Evolutionary conservation across 2,329 filamentous ascomycete species (phyloP), one percentile per base, ranked within the genome.

Genomic region (Monosporascus sp.): DNA sequence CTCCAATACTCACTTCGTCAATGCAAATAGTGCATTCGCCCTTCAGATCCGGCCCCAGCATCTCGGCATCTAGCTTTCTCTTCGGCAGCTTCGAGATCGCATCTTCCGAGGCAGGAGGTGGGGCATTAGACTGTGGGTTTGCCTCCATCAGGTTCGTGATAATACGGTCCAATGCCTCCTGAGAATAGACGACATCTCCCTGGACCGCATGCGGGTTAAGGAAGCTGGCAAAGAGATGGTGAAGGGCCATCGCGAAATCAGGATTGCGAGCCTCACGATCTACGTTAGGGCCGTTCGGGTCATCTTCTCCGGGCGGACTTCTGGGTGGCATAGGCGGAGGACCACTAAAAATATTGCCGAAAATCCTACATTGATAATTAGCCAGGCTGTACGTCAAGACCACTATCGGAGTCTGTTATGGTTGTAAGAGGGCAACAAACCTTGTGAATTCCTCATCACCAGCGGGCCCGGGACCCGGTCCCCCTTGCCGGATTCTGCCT

Each of bases 11-110:
- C 57, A 95, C 86, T 27, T 89, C 83, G 52, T 97, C 91, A 76
- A 97, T 96, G 71, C 94, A 99, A 54, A 99, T 96, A 37, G 90
- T 92, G 69, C 94, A 99, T 66, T 97, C 92, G 43, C 85, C 87
- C 54, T 87, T 89, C 7, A 80, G 81, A 51, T 84, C 82, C 0
- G 74, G 67, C 1, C 77, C 80, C 6, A 95, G 76, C 81, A 95
- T 86, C 43, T 86, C 80, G 53, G 81, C 75, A 49, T 90, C 83
- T 2, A 94, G 76, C 44, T 82, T 82, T 60, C 86, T 87, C 61
- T 86, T 87, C 8, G 90, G 83, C 5, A 99, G 74, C 3, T 82
- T 79, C 26, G 81, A 79, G 52, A 99, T 92, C 0, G 90, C 89
- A 46, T 81, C 80, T 56, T 86, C 80, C 0, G 90, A 80, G 8